Evolutionary conservation across 1,139 yeast species (phyloP).

Genomic region (Saccharomyces pastorianus): DNA sequence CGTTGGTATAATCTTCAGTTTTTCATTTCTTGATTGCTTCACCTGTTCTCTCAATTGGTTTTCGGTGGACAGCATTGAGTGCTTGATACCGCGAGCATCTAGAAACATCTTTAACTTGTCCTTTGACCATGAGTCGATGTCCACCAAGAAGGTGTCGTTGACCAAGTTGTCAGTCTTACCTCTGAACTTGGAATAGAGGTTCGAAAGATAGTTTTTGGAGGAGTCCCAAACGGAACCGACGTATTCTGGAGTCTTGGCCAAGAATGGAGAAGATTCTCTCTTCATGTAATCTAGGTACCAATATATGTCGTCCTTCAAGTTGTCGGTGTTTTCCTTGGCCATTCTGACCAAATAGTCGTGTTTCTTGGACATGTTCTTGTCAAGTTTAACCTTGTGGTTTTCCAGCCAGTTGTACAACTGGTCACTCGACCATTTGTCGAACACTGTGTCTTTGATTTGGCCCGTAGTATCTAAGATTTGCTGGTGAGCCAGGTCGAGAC

Average conservation of each 20-base stretch:
- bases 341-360: slow-evolving; percentile 34
- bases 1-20: slow-evolving; percentile 32
- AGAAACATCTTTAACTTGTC: slow-evolving; percentile 45
- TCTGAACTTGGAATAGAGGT: slow-evolving; percentile 5
- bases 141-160: slow-evolving; percentile 41
- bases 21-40: slow-evolving; percentile 38
- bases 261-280: slow-evolving; percentile 30
- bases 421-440: slow-evolving; percentile 41
- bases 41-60: slow-evolving; percentile 43
- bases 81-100: slow-evolving; percentile 42
- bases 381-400: slow-evolving; percentile 37
- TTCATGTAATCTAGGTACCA: slow-evolving; percentile 34
- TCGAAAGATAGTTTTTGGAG: slow-evolving; percentile 9
- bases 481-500: slow-evolving; percentile 34
- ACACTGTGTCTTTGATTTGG: slow-evolving; percentile 37
- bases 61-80: slow-evolving; percentile 41
- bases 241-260: slow-evolving; percentile 28
- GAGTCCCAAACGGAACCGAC: slow-evolving; percentile 22
- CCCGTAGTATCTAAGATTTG: slow-evolving; percentile 37
- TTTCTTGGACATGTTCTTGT: slow-evolving; percentile 31
- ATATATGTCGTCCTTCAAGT: slow-evolving; percentile 35
- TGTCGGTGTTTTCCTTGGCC: slow-evolving; percentile 34
- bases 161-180: slow-evolving; percentile 32
- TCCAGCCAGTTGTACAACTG: slow-evolving; percentile 43
- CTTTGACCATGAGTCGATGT: slow-evolving; percentile 42